Evolutionary conservation across 108 stramenopile species (phyloP), one percentile per base, ranked within the genome.

Genomic region (Skeletonema menzelii): DNA sequence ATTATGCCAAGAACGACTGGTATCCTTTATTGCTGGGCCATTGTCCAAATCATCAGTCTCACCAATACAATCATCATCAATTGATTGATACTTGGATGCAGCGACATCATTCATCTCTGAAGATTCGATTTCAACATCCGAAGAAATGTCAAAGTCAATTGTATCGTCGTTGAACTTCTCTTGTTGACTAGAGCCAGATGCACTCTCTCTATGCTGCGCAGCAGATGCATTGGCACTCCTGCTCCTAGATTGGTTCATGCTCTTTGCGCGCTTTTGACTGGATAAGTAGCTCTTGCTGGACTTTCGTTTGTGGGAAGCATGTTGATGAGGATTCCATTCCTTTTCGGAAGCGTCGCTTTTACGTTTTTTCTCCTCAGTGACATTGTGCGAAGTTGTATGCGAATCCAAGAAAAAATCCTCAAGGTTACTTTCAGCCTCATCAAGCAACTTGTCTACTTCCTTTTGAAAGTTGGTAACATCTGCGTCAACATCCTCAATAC

Each of bases 301-400:
- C 13, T 62, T 73, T 46, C 67, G 67, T 22, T 70, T 79, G 5
- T 40, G 58, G 35, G 79, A 79, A 15, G 79, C 79, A 47, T 79
- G 79, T 31, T 67, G 79, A 49, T 79, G 79, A 37, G 13, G 67
- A 63, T 69, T 71, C 65, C 58, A 49, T 3, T 75, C 37, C 42
- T 42, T 35, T 1, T 31, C 35, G 14, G 57, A 47, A 61, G 32
- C 11, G 10, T 47, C 61, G 30, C 32, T 17, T 27, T 35, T 66
- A 19, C 46, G 38, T 22, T 22, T 53, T 4, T 22, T 5, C 19
- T 47, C n/a, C 6, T 1, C 27, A 28, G 11, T 7, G 63, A 0
- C 13, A 22, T 17, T 10, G 20, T 30, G 27, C 15, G 19, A n/a
- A 40, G 28, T 11, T 38, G 46, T 12, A 8, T 15, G 8, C n/a